Base-by-base conservation (phyloP, 129 eudicot species). In the Pseudognaphalium luteoalbum region DNA sequence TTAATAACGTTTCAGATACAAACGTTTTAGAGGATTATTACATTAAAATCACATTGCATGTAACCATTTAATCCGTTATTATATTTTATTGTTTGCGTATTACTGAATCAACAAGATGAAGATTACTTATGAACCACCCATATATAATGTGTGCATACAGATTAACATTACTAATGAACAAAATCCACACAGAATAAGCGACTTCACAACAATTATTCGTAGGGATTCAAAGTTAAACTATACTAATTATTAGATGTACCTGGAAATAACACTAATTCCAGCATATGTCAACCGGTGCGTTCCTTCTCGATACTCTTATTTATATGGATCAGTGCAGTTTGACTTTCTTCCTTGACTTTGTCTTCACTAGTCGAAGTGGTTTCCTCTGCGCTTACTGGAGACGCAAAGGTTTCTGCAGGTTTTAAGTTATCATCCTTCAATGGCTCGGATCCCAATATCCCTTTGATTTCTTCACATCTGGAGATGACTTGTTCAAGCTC, bases 401-500 rank as follows among this genome's bases (percentile, higher is more conserved):
- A 3, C 28, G 5, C 10, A 63, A 6, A 1, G 34, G 67, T 22
- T 57, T 73, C 76, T 0, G 30, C 64, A 20, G 34, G n/a, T 29
- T 69, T 32, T 6, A 19, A 15, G 62, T 57, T 52, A 30, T 66
- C 63, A 0, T 57, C 34, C 20, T 72, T 59, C 11, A 14, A 58
- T 3, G 75, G 70, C 10, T 57, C 84, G 0, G 90, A 70, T 51
- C 74, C 85, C 25, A 58, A 14, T 7, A 81, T 76, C 54, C 73
- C 81, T 76, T 71, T 84, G 32, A 94, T 82, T 79, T 91, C 87
- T 19, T 81, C 82, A 59, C 92, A 88, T 76, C 84, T 87, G 25
- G 93, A 82, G 57, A 91, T 86, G 77, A 91, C 67, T 76, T 83
- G 81, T 66, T 83, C 86, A 72, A 94, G 91, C 83, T 94, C 98